Evolutionary conservation across 2,329 filamentous ascomycete genomes (phyloP), one percentile per base, ranked within the genome.

Genomic region (Xylariaceae sp.): DNA sequence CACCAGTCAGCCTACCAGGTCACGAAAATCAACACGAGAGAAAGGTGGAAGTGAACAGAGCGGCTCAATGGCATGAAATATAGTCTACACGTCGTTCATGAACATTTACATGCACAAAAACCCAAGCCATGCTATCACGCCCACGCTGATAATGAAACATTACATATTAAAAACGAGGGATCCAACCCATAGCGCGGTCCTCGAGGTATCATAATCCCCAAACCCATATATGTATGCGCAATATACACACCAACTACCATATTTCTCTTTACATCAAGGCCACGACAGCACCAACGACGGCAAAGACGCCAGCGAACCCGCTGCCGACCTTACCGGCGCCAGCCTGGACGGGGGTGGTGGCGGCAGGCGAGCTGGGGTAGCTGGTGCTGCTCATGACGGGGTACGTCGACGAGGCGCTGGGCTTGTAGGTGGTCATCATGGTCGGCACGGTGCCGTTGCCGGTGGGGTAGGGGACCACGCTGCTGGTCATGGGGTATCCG

Each of bases 281-380:
- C 18, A 53, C 38, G 6, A 55, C 42, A 29, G 47, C 54, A 32
- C 48, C 55, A 28, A 49, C 39, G 19, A 53, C 15, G 38, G 54
- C 58, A 8, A 59, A 13, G 15, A 43, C 45, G 18, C 50, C 52
- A 33, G 47, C 54, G 15, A 53, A 28, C 37, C 56, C 52, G 42
- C 51, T 50, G 38, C 52, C 46, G 15, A 58, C 34, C 50, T 56
- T 58, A 16, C 43, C 47, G 8, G 52, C 56, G 38, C 52, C 58
- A 12, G 51, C 48, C 19, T 24, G 29, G 29, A 39, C 37, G 4
- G 50, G 50, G 12, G 51, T 46, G 19, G 53, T 49, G 39, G 45
- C 48, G 17, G 31, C 48, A 12, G 43, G 29, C 17, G 28, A 19
- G 19, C 33, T 38, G 9, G 37, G 47, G 41, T 50, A 50, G 19